Base-by-base conservation (phyloP, 441 rosid species). In the Lepidium campestre region DNA sequence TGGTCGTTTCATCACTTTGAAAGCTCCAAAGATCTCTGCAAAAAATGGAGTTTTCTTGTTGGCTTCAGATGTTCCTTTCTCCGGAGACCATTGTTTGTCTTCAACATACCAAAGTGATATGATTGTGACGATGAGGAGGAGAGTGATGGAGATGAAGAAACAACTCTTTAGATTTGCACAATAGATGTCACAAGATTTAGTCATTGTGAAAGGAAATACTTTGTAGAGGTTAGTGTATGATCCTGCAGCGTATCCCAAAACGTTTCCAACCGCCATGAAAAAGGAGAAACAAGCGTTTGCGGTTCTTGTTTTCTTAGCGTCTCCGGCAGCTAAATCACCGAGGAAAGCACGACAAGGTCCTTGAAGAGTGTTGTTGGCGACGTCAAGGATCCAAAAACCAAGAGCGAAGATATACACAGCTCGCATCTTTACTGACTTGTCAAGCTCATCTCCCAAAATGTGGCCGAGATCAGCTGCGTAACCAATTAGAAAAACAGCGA, bases 221-320 rank as follows among this genome's bases (percentile, higher is more conserved):
- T 71, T 72, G 72, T 86, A 73, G 10, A 93, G 73, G 58, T 64
- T 59, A 15, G 77, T 70, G 76, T 85, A 76, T 5, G 91, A 80
- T 1, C 98, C 97, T 4, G 96, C 90, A 29, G 91, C 93, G 70
- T 55, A 90, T 6, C 98, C 98, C 10, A 87, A 81, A 20, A 90
- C 82, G 78, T 86, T 86, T 2, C 98, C 98, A 7, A 93, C 82
- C 12, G 97, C 98, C 98, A 90, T 93, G 80, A 93, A 93, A 63
- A 90, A 90, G 7, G 96, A 81, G 73, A 76, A 89, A 48, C 77
- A 69, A 0, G 87, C 77, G 77, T 90, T 93, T 2, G 97, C 90
- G 0, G 65, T 52, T 11, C 96, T 70, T 25, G 82, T 88, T 67
- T 78, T 85, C 57, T 36, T 77, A 25, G 88, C 86, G 65, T 75